Evolutionary conservation across 371 early-diverging fungal species (phyloP).

Genomic region (Mucor indicus): DNA sequence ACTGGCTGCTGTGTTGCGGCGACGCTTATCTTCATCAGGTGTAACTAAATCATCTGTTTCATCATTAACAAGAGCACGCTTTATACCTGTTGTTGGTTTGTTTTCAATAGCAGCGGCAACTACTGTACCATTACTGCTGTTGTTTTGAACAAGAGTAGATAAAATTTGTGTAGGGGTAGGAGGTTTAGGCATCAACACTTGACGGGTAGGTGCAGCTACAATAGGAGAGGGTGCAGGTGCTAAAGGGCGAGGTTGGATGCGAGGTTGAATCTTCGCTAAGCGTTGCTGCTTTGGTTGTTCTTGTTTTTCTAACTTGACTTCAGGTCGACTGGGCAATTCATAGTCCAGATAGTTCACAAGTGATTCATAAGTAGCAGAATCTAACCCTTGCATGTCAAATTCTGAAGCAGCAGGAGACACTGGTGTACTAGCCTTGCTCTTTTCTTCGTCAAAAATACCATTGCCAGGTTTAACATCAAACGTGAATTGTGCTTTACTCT

Average conservation of each 20-base stretch:
- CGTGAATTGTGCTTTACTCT: constrained; percentile 66
- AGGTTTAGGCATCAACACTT: constrained; percentile 34
- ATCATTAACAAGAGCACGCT: background rate
- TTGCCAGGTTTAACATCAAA: constrained; percentile 60
- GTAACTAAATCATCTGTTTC: background rate
- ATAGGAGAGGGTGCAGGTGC: constrained; percentile 14
- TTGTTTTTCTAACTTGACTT: constrained; percentile 8
- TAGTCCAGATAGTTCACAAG: constrained; percentile 42
- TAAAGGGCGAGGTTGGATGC: constrained; percentile 24
- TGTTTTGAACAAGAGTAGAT: background rate
- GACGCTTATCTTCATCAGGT: constrained; percentile 79
- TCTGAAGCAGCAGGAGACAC: constrained; percentile 9
- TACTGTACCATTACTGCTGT: background rate
- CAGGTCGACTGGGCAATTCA: constrained; percentile 43
- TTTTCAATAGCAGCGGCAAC: background rate
- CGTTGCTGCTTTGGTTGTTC: background rate
- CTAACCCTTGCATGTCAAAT: constrained; percentile 18
- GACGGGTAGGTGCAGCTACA: constrained; percentile 10
- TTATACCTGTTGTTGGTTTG: background rate
- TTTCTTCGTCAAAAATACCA: constrained; percentile 52
- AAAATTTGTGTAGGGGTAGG: background rate
- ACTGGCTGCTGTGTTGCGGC: constrained; percentile 91
- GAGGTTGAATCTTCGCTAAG: constrained; percentile 4
- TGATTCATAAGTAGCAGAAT: constrained; percentile 39
- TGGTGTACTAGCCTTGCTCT: background rate